Base-by-base conservation (phyloP, 208 protist species). In the Trypanosoma platydactyli region DNA sequence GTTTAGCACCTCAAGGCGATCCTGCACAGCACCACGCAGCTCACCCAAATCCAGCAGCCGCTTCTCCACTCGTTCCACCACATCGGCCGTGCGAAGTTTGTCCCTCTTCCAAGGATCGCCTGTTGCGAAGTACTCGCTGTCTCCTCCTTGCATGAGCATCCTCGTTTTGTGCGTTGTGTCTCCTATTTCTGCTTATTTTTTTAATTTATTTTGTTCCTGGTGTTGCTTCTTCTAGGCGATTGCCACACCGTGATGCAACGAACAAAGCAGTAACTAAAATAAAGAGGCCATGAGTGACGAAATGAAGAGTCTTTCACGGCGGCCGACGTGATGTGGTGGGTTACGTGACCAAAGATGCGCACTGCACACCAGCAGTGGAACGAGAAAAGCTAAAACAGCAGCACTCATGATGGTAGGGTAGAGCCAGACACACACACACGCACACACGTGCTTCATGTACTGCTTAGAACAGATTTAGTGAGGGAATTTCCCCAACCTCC, bases 1-100 rank as follows among this genome's bases (percentile, higher is more conserved):
- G 1, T 54, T 33, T 11, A 73, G 59, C 20, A 67, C 4, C 22
- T 2, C 24, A n/a, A 73, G 68, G 11, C 44, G 46, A 29, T 57
- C 50, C n/a, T 24, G 3, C 48, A 56, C 68, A 12, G 68, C 68
- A 9, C n/a, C 20, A 3, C 25, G 58, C 25, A 68, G 12, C 20
- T 66, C 68, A n/a, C 33, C 7, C 15, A 73, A 51, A 20, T 73
- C 68, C 15, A 38, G 9, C 3, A 60, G 38, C 11, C 68, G 68
- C 22, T 48, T 35, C 9, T 50, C 60, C 16, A 27, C 68, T 50
- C 24, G 16, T 3, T 46, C 51, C 24, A 24, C 18, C 38, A 18
- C 30, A 22, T 35, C 45, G 3, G 53, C 20, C 1, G 40, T 40
- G 20, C 35, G 27, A 7, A 42, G 33, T 40, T 61, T 70, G 29